These are phyloP conservation scores for Fagopyrum esculentum DNA, from an alignment of 148 eudicot genomes.

Conservation along the genomic window DNA sequence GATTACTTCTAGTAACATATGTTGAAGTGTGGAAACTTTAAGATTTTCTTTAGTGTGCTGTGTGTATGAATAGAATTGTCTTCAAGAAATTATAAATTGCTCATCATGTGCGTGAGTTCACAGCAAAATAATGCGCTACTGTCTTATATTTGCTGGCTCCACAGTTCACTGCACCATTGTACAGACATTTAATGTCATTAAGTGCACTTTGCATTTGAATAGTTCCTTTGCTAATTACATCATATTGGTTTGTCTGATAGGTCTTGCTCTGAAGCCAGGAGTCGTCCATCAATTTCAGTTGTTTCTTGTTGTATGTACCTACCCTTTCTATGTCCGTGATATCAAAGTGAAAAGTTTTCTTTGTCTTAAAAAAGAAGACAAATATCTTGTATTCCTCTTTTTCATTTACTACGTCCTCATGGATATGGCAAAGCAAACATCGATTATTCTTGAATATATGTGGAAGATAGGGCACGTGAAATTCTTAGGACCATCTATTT, in stretches of 20 bases:
- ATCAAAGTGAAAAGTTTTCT: neutral
- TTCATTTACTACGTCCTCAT: neutral
- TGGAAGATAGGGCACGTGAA: neutral
- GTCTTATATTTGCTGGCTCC: neutral
- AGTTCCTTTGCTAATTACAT: slow-evolving; percentile 6
- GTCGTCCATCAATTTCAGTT: slow-evolving; percentile 69
- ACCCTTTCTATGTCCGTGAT: neutral
- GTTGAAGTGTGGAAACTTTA: neutral
- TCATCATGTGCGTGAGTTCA: neutral
- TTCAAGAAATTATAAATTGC: neutral
- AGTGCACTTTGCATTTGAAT: neutral
- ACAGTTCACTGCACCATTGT: neutral
- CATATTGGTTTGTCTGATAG: slow-evolving; percentile 32
- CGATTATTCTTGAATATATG: neutral
- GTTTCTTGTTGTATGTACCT: slow-evolving; percentile 42
- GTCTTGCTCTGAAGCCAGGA: slow-evolving; percentile 87
- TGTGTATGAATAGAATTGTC: neutral
- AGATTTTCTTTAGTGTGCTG: neutral
- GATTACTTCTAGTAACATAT: neutral
- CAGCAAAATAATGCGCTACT: neutral
- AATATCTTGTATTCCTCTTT: neutral
- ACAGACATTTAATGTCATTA: neutral
- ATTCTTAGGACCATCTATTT: neutral
- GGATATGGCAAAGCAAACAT: neutral
- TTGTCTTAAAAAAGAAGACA: too few species aligned